Base-by-base conservation (phyloP, 2,329 filamentous ascomycete species). In the Trichoderma oligosporum region DNA sequence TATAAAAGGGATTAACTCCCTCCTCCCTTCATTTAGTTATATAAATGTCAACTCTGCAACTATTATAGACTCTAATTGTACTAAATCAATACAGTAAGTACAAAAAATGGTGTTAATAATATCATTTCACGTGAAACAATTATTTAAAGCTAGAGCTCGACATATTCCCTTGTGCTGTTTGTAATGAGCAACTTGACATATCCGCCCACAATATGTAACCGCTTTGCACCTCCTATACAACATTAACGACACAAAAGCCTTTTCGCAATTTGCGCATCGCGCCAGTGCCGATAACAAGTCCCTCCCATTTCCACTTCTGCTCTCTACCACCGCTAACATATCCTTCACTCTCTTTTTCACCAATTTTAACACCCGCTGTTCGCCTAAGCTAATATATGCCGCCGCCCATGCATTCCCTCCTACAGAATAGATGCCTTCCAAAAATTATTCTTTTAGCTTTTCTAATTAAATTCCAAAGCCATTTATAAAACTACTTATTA, bases 321-420 rank as follows among this genome's bases (percentile, higher is more conserved):
- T n/a, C n/a, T n/a, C n/a, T n/a, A 58, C 35, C 2, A 44, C 33
- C 44, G 59, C 59, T 52, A 71, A 58, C 62, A 72, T 59, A 58
- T 65, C 61, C 61, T 68, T 63, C 48, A 68, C 68, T 63, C 52
- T 69, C 60, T 66, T 66, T 62, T 59, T 70, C 46, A 69, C 67
- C 61, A 64, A 57, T 63, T 58, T 65, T 46, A 72, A 65, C 56
- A 71, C 65, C 54, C 64, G 67, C 65, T 72, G 70, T 63, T 72
- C 61, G 60, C 61, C 60, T 35, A 57, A n/a, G 12, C 60, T 61
- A n/a, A 62, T 52, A 24, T 72, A 69, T 52, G 68, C 69, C 60
- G 67, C 70, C 59, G 69, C 68, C 70, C 70, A 72, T 62, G 69
- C 64, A 61, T 71, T 71, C 44, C 69, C 61, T 46, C 68, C 68